Conservation (phyloP, 352 stramenopile species). For the Phytophthora citrophthora region DNA sequence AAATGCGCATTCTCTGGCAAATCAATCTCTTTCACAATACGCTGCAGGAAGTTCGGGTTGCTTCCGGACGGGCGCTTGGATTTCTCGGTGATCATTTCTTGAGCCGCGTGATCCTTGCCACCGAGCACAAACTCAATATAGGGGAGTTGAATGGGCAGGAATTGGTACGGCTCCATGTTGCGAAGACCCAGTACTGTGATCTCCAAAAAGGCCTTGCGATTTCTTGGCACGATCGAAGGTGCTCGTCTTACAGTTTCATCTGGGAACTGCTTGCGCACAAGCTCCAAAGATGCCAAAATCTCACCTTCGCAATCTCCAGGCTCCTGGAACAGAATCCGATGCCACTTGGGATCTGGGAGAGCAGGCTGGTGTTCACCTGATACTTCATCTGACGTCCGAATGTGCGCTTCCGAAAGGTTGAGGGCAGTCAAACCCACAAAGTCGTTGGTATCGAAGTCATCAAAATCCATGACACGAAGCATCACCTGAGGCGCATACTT, state of each 20-base stretch:
- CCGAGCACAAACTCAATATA: constrained; percentile 91
- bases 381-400: constrained; percentile 69
- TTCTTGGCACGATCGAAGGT: constrained; percentile 63
- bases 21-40: constrained; percentile 88
- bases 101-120: constrained; percentile 73
- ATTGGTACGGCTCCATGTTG: constrained; percentile 90
- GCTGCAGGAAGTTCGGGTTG: constrained; percentile 92
- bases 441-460: constrained; percentile 79
- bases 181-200: constrained; percentile 87
- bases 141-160: constrained; percentile 88
- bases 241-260: constrained; percentile 64
- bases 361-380: constrained; percentile 43
- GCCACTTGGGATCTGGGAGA: constrained; percentile 78
- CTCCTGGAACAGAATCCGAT: constrained; percentile 79
- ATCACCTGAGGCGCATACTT: constrained; percentile 83
- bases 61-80: constrained; percentile 80
- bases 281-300: constrained; percentile 76
- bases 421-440: constrained; percentile 68
- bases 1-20: constrained; percentile 91
- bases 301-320: constrained; percentile 82
- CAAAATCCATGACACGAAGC: constrained; percentile 82
- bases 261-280: constrained; percentile 76
- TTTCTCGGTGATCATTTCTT: constrained; percentile 90
- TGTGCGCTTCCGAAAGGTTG: constrained; percentile 75
- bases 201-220: constrained; percentile 80